A percentile compares a stretch with the other conserved stretches of the same genome.
These are phyloP conservation scores for Abrus pulchellus DNA, from an alignment of 306 rosid species.

Conservation along the genomic window DNA sequence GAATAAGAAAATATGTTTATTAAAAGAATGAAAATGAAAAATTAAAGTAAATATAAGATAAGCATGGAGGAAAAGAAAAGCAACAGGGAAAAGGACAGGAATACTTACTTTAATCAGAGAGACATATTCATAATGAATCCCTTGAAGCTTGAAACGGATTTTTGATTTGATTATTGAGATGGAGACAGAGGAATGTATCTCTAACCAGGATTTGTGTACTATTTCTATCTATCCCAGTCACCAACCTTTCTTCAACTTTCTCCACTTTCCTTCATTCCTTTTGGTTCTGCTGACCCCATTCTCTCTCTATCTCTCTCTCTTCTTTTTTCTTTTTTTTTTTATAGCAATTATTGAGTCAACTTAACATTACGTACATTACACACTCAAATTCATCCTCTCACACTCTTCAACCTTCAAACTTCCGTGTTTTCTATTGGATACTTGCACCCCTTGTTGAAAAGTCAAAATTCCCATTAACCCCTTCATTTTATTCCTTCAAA, in stretches of 20 bases:
- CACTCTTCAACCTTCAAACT: neutral
- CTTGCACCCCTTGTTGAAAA: constrained; percentile 32
- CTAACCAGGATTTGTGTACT: constrained; percentile 41
- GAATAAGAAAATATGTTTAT: too few relatives aligned
- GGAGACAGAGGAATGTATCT: constrained; percentile 47
- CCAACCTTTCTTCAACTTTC: constrained; percentile 12
- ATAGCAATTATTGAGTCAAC: constrained; percentile 4
- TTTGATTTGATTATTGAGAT: constrained; percentile 32
- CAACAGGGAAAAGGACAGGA: constrained; percentile 25
- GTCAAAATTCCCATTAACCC: constrained; percentile 28
- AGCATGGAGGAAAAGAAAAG: neutral
- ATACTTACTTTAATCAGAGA: neutral
- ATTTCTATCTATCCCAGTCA: constrained; percentile 13
- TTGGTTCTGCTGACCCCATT: neutral
- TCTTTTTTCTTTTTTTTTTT: neutral
- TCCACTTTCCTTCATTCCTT: constrained; percentile 20
- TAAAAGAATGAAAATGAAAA: neutral
- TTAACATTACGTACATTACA: neutral
- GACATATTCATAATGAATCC: neutral
- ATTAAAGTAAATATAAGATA: neutral
- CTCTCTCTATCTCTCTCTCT: neutral
- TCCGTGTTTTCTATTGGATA: constrained; percentile 39
- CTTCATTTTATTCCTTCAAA: neutral
- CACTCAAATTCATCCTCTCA: constrained; percentile 1
- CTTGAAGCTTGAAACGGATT: neutral